These are phyloP conservation scores for Epichloe sibirici DNA, from an alignment of 2,329 filamentous ascomycete genomes.

Conservation along the genomic window DNA sequence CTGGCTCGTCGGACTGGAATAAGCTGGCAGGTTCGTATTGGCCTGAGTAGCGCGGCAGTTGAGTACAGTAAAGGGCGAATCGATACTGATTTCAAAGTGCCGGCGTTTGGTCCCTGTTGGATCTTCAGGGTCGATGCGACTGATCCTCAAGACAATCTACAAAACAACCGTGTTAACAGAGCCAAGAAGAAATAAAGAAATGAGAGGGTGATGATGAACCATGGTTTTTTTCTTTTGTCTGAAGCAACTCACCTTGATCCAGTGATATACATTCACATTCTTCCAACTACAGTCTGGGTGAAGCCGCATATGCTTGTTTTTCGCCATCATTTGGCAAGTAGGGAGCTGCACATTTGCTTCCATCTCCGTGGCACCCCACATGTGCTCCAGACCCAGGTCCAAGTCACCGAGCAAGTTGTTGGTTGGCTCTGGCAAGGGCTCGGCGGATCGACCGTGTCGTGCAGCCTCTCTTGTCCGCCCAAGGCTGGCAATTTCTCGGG, in stretches of 20 bases:
- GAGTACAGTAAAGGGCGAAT: slow-evolving; percentile 86
- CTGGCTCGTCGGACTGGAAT: slow-evolving; percentile 43
- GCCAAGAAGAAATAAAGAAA: background rate
- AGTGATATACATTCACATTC: slow-evolving; percentile 88
- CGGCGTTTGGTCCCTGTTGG: slow-evolving; percentile 59
- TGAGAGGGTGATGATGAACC: background rate
- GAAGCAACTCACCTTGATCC: slow-evolving; percentile 65
- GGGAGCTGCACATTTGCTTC: slow-evolving; percentile 89
- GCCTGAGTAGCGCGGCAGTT: slow-evolving; percentile 88
- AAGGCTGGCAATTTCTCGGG: slow-evolving; percentile 32
- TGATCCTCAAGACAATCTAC: slow-evolving; percentile 85
- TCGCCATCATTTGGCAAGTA: slow-evolving; percentile 76
- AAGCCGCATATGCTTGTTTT: slow-evolving; percentile 51
- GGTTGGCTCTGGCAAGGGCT: slow-evolving; percentile 35
- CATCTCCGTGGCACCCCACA: slow-evolving; percentile 81
- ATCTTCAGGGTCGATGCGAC: slow-evolving; percentile 67
- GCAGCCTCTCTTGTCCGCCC: slow-evolving; percentile 43
- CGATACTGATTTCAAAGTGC: slow-evolving; percentile 93
- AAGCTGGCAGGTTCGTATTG: slow-evolving; percentile 76
- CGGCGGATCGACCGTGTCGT: slow-evolving; percentile 24
- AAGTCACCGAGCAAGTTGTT: slow-evolving; percentile 75
- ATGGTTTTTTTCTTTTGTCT: no score
- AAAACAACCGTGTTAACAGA: slow-evolving; percentile 1
- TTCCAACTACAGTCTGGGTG: slow-evolving; percentile 90
- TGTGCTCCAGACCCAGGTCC: slow-evolving; percentile 54